These are phyloP conservation scores for Hirschioporus abietinus DNA, from an alignment of 768 basidiomycete genomes.

Conservation along the genomic window DNA sequence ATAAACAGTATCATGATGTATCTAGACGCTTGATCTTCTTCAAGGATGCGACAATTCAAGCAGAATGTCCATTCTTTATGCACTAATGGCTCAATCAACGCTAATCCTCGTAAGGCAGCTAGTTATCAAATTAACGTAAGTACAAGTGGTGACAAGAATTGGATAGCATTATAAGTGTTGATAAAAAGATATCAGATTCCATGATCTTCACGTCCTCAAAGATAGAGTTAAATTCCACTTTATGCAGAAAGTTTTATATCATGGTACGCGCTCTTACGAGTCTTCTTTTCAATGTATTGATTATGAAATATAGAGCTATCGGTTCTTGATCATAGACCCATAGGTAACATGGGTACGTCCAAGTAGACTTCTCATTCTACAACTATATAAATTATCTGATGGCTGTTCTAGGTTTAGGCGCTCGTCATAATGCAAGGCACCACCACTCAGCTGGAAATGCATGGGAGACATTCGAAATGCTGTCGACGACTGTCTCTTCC, in stretches of 20 bases:
- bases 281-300: background rate
- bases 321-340: background rate
- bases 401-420: too few species aligned
- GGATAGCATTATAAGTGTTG: too few species aligned
- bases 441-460: background rate
- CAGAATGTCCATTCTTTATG: background rate
- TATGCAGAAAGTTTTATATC: background rate
- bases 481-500: background rate
- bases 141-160: too few species aligned
- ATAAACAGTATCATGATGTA: background rate
- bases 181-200: background rate
- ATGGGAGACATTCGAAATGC: background rate
- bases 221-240: background rate
- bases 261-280: background rate
- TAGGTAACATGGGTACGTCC: background rate
- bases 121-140: background rate
- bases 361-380: background rate
- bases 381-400: background rate
- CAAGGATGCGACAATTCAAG: background rate
- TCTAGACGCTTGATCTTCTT: background rate
- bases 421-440: background rate
- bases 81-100: background rate
- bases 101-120: background rate
- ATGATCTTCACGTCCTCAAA: background rate
- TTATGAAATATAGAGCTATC: background rate